These are phyloP conservation scores for Asterionellopsis glacialis DNA, from an alignment of 108 stramenopile genomes.

Conservation along the genomic window DNA sequence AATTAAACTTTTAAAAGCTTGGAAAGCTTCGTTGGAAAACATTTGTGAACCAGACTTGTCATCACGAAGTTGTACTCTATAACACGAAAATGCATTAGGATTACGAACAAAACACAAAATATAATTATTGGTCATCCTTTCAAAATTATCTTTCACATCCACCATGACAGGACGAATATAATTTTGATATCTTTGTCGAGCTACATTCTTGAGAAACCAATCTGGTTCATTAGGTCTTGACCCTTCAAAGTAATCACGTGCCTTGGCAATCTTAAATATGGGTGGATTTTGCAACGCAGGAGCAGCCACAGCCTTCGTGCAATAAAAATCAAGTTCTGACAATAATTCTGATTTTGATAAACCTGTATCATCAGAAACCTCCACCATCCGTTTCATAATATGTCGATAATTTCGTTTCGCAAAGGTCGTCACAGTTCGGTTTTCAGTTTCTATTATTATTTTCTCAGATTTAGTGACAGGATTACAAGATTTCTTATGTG, in stretches of 20 bases:
- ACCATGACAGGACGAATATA: too few relatives aligned
- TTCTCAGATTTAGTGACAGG: too few relatives aligned
- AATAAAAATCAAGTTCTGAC: conserved; percentile 13
- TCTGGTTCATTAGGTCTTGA: conserved; percentile 16
- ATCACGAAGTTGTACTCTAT: too few relatives aligned
- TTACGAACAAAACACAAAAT: too few relatives aligned
- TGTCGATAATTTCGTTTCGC: conserved; percentile 6
- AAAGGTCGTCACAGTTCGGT: conserved; percentile 4
- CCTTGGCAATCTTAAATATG: conserved; percentile 10
- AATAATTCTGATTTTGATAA: conserved; percentile 8
- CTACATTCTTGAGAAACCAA: conserved; percentile 17
- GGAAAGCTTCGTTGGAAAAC: too few relatives aligned
- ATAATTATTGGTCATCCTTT: not conserved
- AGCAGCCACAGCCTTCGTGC: conserved; percentile 1
- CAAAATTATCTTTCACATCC: not conserved
- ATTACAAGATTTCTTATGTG: too few relatives aligned
- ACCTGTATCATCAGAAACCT: conserved; percentile 4
- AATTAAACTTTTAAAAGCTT: too few relatives aligned
- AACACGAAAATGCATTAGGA: too few relatives aligned
- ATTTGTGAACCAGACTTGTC: too few relatives aligned
- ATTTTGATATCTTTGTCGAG: too few relatives aligned
- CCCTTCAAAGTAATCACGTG: conserved; percentile 14
- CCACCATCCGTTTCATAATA: conserved; percentile 11
- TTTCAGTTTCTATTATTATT: too few relatives aligned
- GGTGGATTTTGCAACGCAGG: conserved; percentile 18